phyloP scores from a whole-genome alignment of 2,329 filamentous ascomycete species.

The Monosporascus ibericus region DNA sequence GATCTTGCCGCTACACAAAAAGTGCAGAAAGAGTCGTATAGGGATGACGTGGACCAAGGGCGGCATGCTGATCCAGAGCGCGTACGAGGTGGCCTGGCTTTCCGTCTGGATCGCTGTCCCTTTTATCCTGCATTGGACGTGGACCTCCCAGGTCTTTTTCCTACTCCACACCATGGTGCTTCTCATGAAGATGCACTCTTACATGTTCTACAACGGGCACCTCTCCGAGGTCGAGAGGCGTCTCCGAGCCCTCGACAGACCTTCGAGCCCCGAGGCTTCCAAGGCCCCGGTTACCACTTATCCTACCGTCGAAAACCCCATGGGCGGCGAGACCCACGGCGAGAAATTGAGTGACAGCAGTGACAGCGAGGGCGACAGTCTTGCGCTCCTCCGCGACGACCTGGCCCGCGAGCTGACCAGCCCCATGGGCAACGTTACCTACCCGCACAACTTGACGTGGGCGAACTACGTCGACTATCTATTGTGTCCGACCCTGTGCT shows the following conservation, averaged over 20 bases:
- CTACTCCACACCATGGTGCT: constrained; percentile 85
- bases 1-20: constrained; percentile 65
- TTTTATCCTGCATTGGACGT: constrained; percentile 84
- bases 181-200: constrained; percentile 99
- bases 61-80: constrained; percentile 77
- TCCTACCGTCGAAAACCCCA: constrained; percentile 53
- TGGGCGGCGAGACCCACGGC: constrained; percentile 26
- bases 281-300: constrained; percentile 71
- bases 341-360: constrained; percentile 28
- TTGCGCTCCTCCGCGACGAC: constrained; percentile 72
- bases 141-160: constrained; percentile 95
- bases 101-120: constrained; percentile 77
- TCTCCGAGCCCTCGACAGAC: constrained; percentile 71
- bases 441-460: constrained; percentile 80
- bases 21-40: constrained; percentile 50
- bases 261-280: constrained; percentile 53
- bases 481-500: constrained; percentile 91
- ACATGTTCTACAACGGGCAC: constrained; percentile 97
- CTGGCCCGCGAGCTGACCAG: constrained; percentile 88
- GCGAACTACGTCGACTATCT: constrained; percentile 81
- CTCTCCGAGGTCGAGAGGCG: constrained; percentile 80
- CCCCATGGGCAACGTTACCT: constrained; percentile 81
- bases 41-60: constrained; percentile 67
- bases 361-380: constrained; percentile 35
- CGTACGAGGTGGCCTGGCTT: constrained; percentile 77